phyloP scores from a whole-genome alignment of 306 rosid species.

The Canavalia gladiata region DNA sequence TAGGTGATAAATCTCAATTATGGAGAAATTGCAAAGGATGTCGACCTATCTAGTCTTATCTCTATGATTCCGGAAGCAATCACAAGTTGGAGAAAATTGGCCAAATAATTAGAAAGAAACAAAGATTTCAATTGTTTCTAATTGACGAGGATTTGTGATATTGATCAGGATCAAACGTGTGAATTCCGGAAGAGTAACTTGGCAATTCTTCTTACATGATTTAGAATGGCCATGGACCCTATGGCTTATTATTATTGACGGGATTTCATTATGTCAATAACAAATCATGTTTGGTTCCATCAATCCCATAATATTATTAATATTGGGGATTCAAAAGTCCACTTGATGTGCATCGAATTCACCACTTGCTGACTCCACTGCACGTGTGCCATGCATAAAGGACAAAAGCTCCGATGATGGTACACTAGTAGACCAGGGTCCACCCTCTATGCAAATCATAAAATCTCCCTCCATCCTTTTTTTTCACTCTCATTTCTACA shows the following conservation, averaged over 20 bases:
- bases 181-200: constrained; percentile 47
- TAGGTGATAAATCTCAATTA: constrained; percentile 44
- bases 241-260: constrained; percentile 39
- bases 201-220: constrained; percentile 38
- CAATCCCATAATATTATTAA: constrained; percentile 30
- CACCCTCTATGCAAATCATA: constrained; percentile 36
- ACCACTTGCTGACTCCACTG: constrained; percentile 51
- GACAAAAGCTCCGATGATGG: constrained; percentile 51
- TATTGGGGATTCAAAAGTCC: constrained; percentile 51
- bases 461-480: constrained; percentile 2
- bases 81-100: constrained; percentile 42
- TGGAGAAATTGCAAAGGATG: constrained; percentile 25
- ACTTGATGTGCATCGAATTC: constrained; percentile 50
- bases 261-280: constrained; percentile 46
- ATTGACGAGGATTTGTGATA: constrained; percentile 32
- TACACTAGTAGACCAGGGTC: constrained; percentile 54
- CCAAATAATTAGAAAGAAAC: constrained; percentile 59
- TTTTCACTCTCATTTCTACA: not conserved
- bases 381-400: constrained; percentile 75
- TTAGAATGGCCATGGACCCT: constrained; percentile 46
- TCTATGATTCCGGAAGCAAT: constrained; percentile 42
- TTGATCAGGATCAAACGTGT: constrained; percentile 46
- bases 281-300: constrained; percentile 59
- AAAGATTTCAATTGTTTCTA: constrained; percentile 46
- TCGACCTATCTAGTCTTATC: constrained; percentile 40